Evolutionary conservation across 441 rosid species (phyloP), one percentile per base, ranked within the genome.

Genomic region (Cnidoscolus chayamansa): DNA sequence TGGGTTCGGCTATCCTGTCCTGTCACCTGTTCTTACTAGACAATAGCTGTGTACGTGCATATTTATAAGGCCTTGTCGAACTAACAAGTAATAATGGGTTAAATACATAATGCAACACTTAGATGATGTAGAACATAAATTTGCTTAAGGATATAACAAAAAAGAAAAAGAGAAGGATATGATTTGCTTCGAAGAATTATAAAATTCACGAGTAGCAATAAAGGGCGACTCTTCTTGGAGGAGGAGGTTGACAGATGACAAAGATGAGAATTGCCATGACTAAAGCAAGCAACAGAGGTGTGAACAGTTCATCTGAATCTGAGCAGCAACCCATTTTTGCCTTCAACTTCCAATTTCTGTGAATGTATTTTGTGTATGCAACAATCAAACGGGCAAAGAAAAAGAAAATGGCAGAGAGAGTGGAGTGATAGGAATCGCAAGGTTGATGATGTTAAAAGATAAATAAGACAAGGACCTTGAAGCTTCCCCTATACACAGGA

Each of bases 221-320:
- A 35, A 78, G 49, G 63, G 77, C n/a, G 58, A 64, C 74, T 72
- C 82, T 74, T 74, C 79, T 72, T 3, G 72, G 43, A 59, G 80
- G 73, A 7, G 32, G 62, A 7, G 87, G 83, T 3, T 66, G 75
- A 40, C 78, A 80, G 45, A 78, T 3, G 43, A 80, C 20, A 25
- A 82, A 75, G 19, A 74, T 19, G 37, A 73, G 4, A 77, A 75
- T 68, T 43, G 82, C 83, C 10, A 81, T 1, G 53, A 74, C 68
- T 20, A 67, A 55, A 70, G 68, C 82, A 30, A 80, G 11, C 59
- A 71, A 7, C 64, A 79, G 13, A 19, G 73, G 67, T 40, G 65
- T 54, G 70, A 82, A n/a, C 30, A 25, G 6, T n/a, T 71, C 72
- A 35, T 80, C 80, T 1, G 17, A 7, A 6, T 72, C 85, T 15